Conservation (phyloP, 225 moss, liverwort and hornwort species). For the Marchantia polymorpha region DNA sequence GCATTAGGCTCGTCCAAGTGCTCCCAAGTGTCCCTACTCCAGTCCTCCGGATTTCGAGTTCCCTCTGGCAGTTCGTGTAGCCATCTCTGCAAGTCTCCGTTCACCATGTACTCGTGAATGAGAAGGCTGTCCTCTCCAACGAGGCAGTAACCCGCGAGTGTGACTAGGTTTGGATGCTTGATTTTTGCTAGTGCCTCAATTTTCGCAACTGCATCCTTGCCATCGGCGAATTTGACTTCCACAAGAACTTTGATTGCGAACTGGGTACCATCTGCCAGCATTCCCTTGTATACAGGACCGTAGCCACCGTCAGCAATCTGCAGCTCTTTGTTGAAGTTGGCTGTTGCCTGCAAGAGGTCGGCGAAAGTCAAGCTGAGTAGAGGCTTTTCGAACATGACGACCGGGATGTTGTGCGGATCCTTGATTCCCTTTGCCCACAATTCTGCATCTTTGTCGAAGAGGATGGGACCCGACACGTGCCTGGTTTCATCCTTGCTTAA, state of each 20-base stretch:
- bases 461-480: slow-evolving; percentile 41
- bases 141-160: slow-evolving; percentile 70
- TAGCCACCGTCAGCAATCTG: slow-evolving; percentile 65
- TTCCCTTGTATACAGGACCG: slow-evolving; percentile 68
- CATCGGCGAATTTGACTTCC: slow-evolving; percentile 54
- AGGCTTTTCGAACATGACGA: slow-evolving; percentile 88
- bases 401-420: slow-evolving; percentile 55
- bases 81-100: slow-evolving; percentile 57
- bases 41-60: slow-evolving; percentile 68
- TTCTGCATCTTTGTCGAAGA: slow-evolving; percentile 52
- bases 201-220: slow-evolving; percentile 54
- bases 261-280: slow-evolving; percentile 50
- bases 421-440: slow-evolving; percentile 60
- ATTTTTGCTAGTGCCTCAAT: slow-evolving; percentile 64
- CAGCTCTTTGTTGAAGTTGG: slow-evolving; percentile 61
- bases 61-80: slow-evolving; percentile 69
- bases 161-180: slow-evolving; percentile 65
- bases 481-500: slow-evolving; percentile 33
- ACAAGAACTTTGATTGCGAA: slow-evolving; percentile 78
- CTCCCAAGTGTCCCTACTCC: slow-evolving; percentile 79
- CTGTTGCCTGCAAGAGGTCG: slow-evolving; percentile 63
- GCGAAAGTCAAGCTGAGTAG: slow-evolving; percentile 75
- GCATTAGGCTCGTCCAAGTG: slow-evolving; percentile 34
- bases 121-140: slow-evolving; percentile 62
- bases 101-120: slow-evolving; percentile 79